Conservation (phyloP, 129 eudicot species). For the Artemisia tridentata region DNA sequence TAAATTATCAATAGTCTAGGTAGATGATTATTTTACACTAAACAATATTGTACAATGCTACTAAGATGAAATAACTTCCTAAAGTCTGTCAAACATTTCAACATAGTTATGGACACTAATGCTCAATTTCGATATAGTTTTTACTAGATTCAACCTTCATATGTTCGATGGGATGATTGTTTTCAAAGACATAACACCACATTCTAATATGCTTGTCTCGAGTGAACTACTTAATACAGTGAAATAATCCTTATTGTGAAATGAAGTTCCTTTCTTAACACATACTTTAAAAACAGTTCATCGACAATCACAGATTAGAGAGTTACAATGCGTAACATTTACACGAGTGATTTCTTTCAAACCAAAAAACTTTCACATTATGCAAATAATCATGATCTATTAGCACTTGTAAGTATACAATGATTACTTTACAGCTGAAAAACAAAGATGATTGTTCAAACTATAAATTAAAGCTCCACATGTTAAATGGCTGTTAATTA, state of each 20-base stretch:
- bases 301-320: not conserved
- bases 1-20: not conserved
- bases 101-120: too few relatives aligned
- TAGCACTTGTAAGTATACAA: not conserved
- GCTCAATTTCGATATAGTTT: not conserved
- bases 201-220: not conserved
- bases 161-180: too few relatives aligned
- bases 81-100: too few relatives aligned
- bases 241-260: too few relatives aligned
- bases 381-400: not conserved
- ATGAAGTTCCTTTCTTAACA: not conserved
- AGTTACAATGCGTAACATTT: too few relatives aligned
- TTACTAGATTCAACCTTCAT: too few relatives aligned
- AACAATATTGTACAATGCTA: too few relatives aligned
- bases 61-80: too few relatives aligned
- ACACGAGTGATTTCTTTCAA: too few relatives aligned
- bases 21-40: too few relatives aligned
- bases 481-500: constrained; percentile 26
- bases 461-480: constrained; percentile 3
- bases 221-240: too few relatives aligned
- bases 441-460: constrained; percentile 13
- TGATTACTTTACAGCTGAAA: not conserved
- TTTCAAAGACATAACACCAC: too few relatives aligned
- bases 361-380: not conserved
- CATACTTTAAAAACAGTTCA: not conserved